phyloP scores from a whole-genome alignment of 2,329 filamentous ascomycete genomes.

The Lizonia empirigonia region DNA sequence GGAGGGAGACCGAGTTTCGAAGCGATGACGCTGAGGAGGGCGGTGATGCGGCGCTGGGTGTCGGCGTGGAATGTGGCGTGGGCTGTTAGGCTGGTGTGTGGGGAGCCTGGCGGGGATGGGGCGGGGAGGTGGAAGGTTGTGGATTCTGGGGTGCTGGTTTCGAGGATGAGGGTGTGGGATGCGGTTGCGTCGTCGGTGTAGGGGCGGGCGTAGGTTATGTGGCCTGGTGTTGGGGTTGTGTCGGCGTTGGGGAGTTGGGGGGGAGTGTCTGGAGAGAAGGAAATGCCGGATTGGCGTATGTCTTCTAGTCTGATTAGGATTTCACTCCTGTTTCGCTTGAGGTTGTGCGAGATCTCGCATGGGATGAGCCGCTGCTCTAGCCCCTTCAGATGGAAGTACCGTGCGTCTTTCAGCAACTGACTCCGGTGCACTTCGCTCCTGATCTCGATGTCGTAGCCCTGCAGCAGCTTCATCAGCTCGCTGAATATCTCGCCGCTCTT shows the following conservation, averaged over 20 bases:
- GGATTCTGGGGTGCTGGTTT: conserved; percentile 63
- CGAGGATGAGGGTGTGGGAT: conserved; percentile 71
- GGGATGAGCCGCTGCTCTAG: conserved; percentile 86
- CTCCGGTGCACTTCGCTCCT: conserved; percentile 76
- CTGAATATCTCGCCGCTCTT: conserved; percentile 83
- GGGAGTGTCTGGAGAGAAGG: conserved; percentile 61
- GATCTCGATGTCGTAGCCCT: conserved; percentile 82
- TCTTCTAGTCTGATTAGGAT: conserved; percentile 83
- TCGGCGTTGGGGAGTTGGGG: conserved; percentile 45
- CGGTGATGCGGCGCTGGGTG: conserved; percentile 70
- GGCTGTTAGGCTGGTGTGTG: conserved; percentile 9
- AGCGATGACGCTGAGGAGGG: conserved; percentile 79
- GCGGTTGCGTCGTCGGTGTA: conserved; percentile 77
- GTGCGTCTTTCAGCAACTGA: conserved; percentile 80
- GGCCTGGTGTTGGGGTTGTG: conserved; percentile 54
- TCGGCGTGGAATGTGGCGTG: conserved; percentile 75
- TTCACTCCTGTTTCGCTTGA: conserved; percentile 69
- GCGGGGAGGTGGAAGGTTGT: conserved; percentile 40
- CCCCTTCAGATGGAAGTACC: conserved; percentile 92
- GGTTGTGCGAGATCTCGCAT: conserved; percentile 76
- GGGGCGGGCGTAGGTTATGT: conserved; percentile 81
- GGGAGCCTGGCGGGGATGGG: no score
- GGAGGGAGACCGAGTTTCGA: conserved; percentile 73
- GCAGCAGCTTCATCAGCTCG: conserved; percentile 79
- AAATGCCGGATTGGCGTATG: conserved; percentile 84